Evolutionary conservation across 73 alveolate species (phyloP), one percentile per base, ranked within the genome.

Genomic region (Urostyla sp.): DNA sequence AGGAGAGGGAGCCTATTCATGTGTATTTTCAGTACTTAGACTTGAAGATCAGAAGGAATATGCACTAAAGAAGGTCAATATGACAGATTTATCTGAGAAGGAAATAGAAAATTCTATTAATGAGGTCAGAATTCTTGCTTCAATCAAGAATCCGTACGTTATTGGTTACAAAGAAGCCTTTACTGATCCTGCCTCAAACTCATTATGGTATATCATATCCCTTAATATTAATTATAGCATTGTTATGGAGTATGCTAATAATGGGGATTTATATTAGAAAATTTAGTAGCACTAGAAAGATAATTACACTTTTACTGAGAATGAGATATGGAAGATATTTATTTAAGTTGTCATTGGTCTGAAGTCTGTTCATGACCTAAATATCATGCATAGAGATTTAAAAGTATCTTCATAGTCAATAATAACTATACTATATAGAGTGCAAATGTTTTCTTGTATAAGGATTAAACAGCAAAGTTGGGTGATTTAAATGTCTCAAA

Each of bases 401-500:
- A 92, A n/a, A n/a, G n/a, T n/a, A n/a, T n/a, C n/a, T n/a, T n/a
- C 83, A 66, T 20, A 18, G 21, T 49, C 27, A 4, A 5, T 5
- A 16, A 5, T 7, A 7, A 7, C 60, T n/a, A n/a, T n/a, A n/a
- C n/a, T n/a, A n/a, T n/a, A n/a, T n/a, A 81, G 67, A 89, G 95
- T 75, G 98, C 98, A 11, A 92, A 92, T 67, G 84, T 92, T 32
- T 92, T 92, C 75, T 66, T 92, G 52, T 63, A 61, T 36, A 73
- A 54, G 35, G 93, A 92, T 79, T 83, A 84, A 20, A 85, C 84
- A 0, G 94, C 87, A 2, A 92, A 92, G 75, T 75, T 92, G 56
- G 98, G 98, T 11, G 98, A 92, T 76, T 72, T 92, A 87, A 92
- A 92, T 74, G 98, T 92, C 53, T 89, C 95, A 16, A 92, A 90